Base-by-base conservation (phyloP, 2,329 filamentous ascomycete species). In the Nemania sp. region DNA sequence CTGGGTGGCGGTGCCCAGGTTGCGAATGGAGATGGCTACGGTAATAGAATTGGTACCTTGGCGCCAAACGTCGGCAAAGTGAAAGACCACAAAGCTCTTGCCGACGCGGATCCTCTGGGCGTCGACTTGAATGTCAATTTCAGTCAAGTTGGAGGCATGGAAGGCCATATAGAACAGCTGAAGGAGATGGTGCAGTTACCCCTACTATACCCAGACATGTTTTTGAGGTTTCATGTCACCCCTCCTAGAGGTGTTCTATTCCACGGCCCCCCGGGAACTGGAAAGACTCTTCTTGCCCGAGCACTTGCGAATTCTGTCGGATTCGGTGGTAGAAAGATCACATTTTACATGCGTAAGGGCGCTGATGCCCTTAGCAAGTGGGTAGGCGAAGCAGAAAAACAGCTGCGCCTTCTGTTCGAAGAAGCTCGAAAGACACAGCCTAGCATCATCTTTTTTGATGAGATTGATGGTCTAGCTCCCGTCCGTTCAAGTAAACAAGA, bases 381-480 rank as follows among this genome's bases (percentile, higher is more conserved):
- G 96, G 96, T 99, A 60, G 96, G 96, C 77, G 96, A 99, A 81
- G 96, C 97, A 10, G 96, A 99, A 81, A 92, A 95, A 80, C 96
- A 99, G 78, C 88, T 99, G 62, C 90, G 96, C 53, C 83, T 98
- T 65, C 86, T 99, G 5, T 99, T 99, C 72, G 96, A 98, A 75
- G 96, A 99, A 80, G 96, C 96, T 18, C 88, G 95, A 69, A 96
- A 94, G 79, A 98, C 92, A 1, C 96, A 99, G 77, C 96, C 96
- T 0, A 98, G 95, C 79, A 99, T 99, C 80, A 99, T 99, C 79
- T 99, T 99, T 84, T 98, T 99, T 74, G 96, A 99, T 79, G 96
- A 99, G 80, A 99, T 99, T 73, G 96, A 99, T 81, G 96, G 96
- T 63, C 86, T 99, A 71, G 96, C 96, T 2, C 97, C 96, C 59